Evolutionary conservation across 1,284 basidiomycete genomes (phyloP).

Genomic region (Tilletia setariae): DNA sequence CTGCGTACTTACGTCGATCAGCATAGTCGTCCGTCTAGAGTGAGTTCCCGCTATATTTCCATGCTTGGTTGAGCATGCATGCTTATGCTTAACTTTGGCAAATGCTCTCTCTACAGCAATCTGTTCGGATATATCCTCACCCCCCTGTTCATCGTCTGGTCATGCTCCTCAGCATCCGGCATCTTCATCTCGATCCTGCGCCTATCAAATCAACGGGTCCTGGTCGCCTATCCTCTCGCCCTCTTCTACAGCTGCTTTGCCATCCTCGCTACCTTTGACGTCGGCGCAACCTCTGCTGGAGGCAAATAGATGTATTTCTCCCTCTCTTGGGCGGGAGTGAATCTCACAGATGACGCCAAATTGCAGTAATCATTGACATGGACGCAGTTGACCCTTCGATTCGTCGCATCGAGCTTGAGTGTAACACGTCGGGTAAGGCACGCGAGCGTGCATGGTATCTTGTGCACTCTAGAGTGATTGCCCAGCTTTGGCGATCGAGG

Average conservation of each 20-base stretch:
- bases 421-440: no score
- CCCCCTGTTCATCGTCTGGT: constrained; percentile 53
- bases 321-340: no score
- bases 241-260: constrained; percentile 53
- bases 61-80: background rate
- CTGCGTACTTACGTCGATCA: constrained; percentile 88
- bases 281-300: constrained; percentile 19
- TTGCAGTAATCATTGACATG: background rate
- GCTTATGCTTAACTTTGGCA: background rate
- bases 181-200: constrained; percentile 52
- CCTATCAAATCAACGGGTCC: constrained; percentile 49
- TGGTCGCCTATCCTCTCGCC: constrained; percentile 52
- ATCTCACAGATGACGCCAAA: background rate
- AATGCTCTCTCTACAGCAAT: constrained; percentile 21
- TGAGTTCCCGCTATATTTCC: constrained; percentile 58
- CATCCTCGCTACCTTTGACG: constrained; percentile 48
- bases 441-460: background rate
- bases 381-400: background rate
- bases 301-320: background rate
- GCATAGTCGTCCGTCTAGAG: constrained; percentile 84
- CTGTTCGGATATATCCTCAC: constrained; percentile 46
- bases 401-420: no score
- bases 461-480: background rate
- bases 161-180: constrained; percentile 49
- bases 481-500: background rate